Base-by-base conservation (phyloP, 2,329 filamentous ascomycete genomes). In the Cladophialophora psammophila region DNA sequence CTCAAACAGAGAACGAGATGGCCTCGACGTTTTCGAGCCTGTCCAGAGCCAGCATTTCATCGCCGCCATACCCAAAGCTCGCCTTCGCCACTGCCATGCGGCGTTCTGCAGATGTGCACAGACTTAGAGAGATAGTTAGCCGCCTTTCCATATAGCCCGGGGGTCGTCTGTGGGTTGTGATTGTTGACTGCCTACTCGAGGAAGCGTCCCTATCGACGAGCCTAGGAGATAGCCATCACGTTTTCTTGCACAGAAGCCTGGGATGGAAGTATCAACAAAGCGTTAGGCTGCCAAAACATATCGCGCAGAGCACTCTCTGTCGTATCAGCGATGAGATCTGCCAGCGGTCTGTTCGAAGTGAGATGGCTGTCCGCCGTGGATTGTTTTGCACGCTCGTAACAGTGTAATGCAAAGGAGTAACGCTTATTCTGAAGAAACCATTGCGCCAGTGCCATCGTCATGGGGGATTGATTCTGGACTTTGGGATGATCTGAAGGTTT, bases 381-480 rank as follows among this genome's bases (percentile, higher is more conserved):
- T 6, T n/a, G 26, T 35, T 53, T 61, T 6, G 48, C 36, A 12
- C 54, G 54, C 18, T 65, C 42, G 38, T 66, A 69, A 20, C 64
- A 63, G 42, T 66, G 64, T 13, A 69, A 20, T 36, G 67, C 67
- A 58, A 66, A 63, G 34, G 67, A 58, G 32, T 66, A 66, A 5
- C 56, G 63, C 32, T 60, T 64, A 13, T 64, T 36, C 26, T 63
- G 67, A 31, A 69, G 53, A 40, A 66, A 69, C 63, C 67, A 69
- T 31, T 48, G 55, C 38, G 60, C 63, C 15, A 69, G 50, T 15
- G 38, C 54, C 60, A 61, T 20, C 38, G 32, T 52, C 34, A 7
- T 13, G 1, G 36, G 48, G 9, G 59, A 36, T 58, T 48, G 42
- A n/a, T 48, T 32, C n/a, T 26, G 6, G 3, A 34, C 13, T 12